Evolutionary conservation across 2,329 filamentous ascomycete species (phyloP), one percentile per base, ranked within the genome.

Genomic region (Exophiala calicioides): DNA sequence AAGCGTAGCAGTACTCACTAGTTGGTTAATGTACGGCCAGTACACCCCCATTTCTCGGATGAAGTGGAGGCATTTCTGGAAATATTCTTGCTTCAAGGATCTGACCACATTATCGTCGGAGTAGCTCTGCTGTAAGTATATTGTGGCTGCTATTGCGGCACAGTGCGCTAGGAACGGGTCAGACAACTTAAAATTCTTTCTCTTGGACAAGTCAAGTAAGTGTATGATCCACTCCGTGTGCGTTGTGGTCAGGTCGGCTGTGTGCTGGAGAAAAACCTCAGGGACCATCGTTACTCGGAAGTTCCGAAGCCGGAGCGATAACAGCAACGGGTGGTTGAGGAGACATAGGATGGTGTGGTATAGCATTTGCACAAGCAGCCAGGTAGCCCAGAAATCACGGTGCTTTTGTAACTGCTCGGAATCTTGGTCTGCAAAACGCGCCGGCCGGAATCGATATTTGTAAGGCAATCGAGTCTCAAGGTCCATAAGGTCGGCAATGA

Each of bases 151-250:
- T 2, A 78, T 71, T 0, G 72, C 74, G 3, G 73, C 74, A 43
- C 74, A 74, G 31, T 78, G 75, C 2, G 70, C 72, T 8, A 75
- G 55, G 16, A 73, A 67, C 2, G 73, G 72, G 56, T 76, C 72
- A 4, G 72, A 72, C 5, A 74, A 66, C 36, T 68, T 61, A 44
- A 77, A 75, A 0, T 59, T 60, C 57, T 74, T 71, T 53, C 71
- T 65, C 61, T 68, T 63, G 47, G 72, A 65, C 51, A 69, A 68
- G 35, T 76, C 70, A 34, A 79, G 69, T 37, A 77, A 73, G 55
- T 77, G 73, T 3, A 77, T 68, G 19, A 78, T 75, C 76, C 76
- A 79, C 1, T 71, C 71, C 0, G 73, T 73, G 50, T 78, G 75
- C 0, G 71, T 72, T 1, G 71, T 69, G 20, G 77, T 76, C 19